Conservation (phyloP, 1,284 basidiomycete species). For the Ganoderma sinense region DNA sequence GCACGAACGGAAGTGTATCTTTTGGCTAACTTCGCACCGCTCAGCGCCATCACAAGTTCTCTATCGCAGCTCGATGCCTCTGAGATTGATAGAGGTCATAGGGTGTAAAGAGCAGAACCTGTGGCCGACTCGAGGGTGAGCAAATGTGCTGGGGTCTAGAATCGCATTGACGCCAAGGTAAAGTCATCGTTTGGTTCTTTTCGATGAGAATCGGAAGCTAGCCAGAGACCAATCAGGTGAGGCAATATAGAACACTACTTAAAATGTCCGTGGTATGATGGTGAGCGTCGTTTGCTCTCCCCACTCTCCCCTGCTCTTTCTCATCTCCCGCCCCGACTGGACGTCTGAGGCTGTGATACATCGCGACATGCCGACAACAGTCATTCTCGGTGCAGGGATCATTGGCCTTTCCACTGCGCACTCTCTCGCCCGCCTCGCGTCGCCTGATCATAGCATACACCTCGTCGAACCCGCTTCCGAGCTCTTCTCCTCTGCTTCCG, state of each 20-base stretch:
- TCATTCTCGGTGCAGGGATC: slow-evolving; percentile 60
- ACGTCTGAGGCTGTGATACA: slow-evolving; percentile 15
- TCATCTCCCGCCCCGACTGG: neutral
- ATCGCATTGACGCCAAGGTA: slow-evolving; percentile 18
- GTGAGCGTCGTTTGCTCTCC: neutral
- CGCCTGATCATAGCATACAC: slow-evolving; percentile 40
- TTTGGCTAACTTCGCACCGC: neutral
- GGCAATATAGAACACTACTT: neutral
- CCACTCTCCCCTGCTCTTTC: neutral
- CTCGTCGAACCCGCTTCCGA: slow-evolving; percentile 44
- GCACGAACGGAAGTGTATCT: neutral
- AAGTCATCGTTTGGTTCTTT: slow-evolving; percentile 20
- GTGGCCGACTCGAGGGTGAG: neutral
- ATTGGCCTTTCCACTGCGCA: slow-evolving; percentile 63
- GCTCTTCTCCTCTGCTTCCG: slow-evolving; percentile 57
- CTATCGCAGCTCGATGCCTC: neutral
- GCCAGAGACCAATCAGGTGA: neutral
- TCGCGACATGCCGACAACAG: slow-evolving; percentile 41
- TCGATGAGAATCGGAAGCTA: slow-evolving; percentile 11
- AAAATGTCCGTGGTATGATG: neutral
- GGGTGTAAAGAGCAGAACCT: too few relatives aligned
- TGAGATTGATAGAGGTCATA: too few relatives aligned
- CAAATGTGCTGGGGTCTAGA: neutral
- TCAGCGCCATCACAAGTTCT: neutral
- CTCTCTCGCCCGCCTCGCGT: slow-evolving; percentile 39